A percentile compares a stretch with the other conserved stretches of the same genome.
Evolutionary conservation across 352 stramenopile genomes (phyloP).

Genomic region (Globisporangium nunn): DNA sequence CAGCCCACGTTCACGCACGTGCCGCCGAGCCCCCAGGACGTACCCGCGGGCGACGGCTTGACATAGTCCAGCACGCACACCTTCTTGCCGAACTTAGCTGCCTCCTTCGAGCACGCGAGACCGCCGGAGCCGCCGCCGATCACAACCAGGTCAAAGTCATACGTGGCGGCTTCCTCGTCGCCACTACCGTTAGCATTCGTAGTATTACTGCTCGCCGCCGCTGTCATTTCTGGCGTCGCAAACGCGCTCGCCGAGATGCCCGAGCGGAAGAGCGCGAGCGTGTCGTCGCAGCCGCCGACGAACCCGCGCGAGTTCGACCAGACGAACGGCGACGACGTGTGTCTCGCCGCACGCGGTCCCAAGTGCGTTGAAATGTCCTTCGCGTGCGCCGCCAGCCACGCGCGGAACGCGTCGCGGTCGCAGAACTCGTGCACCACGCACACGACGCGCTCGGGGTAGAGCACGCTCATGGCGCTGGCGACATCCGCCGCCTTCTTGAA

Average conservation of each 20-base stretch:
- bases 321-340: conserved; percentile 73
- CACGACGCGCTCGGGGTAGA: conserved; percentile 48
- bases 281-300: conserved; percentile 61
- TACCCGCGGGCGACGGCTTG: conserved; percentile 83
- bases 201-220: neutral
- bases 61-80: conserved; percentile 96
- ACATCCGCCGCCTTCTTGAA: conserved; percentile 61
- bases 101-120: conserved; percentile 94
- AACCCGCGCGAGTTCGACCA: conserved; percentile 56
- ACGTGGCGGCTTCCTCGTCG: conserved; percentile 22
- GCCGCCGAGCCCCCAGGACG: conserved; percentile 90
- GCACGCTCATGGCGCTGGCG: conserved; percentile 48
- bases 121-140: conserved; percentile 83
- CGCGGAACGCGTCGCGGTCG: conserved; percentile 47
- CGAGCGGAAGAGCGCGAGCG: conserved; percentile 56
- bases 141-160: conserved; percentile 82
- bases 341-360: conserved; percentile 31
- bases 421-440: conserved; percentile 43
- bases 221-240: neutral
- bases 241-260: conserved; percentile 15
- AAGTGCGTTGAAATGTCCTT: conserved; percentile 30
- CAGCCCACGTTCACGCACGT: conserved; percentile 99
- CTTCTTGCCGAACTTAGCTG: conserved; percentile 88
- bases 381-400: conserved; percentile 38
- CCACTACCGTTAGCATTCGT: neutral